Percentiles rank a stretch among this genome's conserved stretches.
phyloP scores from a whole-genome alignment of 805 yeast genomes.

The Kazachstania africana region DNA sequence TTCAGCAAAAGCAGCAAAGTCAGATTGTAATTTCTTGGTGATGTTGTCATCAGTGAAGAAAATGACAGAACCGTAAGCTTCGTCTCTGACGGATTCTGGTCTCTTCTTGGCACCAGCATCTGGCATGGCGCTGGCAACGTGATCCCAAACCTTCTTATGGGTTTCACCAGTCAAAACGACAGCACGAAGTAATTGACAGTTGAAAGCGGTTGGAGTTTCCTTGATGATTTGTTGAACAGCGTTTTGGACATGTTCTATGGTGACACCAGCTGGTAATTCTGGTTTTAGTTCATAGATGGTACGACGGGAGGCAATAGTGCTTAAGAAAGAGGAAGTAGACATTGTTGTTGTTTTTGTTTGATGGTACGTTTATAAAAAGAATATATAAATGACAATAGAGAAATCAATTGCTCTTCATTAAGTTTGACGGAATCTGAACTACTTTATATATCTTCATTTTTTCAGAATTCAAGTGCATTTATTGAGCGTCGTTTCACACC shows the following conservation, averaged over 20 bases:
- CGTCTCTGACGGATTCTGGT: conserved; percentile 32
- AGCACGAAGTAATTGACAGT: conserved; percentile 40
- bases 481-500: too few relatives aligned
- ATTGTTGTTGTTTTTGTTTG: conserved; percentile 2
- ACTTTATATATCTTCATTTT: too few relatives aligned
- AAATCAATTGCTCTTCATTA: too few relatives aligned
- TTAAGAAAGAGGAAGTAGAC: conserved; percentile 16
- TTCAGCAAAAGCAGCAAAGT: conserved; percentile 33
- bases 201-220: conserved; percentile 42
- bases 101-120: conserved; percentile 30
- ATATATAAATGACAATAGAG: not conserved
- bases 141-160: conserved; percentile 36
- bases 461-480: too few relatives aligned
- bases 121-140: conserved; percentile 29
- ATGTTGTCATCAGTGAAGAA: conserved; percentile 36
- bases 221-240: conserved; percentile 34
- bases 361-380: not conserved
- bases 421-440: too few relatives aligned
- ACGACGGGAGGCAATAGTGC: conserved; percentile 32
- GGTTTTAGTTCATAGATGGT: conserved; percentile 36
- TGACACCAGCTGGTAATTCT: conserved; percentile 31
- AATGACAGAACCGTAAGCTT: conserved; percentile 38
- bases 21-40: conserved; percentile 31
- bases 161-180: conserved; percentile 34
- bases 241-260: conserved; percentile 30